Base-by-base conservation (phyloP, 345 rosid genomes). In the Bruguiera gymnorhiza region DNA sequence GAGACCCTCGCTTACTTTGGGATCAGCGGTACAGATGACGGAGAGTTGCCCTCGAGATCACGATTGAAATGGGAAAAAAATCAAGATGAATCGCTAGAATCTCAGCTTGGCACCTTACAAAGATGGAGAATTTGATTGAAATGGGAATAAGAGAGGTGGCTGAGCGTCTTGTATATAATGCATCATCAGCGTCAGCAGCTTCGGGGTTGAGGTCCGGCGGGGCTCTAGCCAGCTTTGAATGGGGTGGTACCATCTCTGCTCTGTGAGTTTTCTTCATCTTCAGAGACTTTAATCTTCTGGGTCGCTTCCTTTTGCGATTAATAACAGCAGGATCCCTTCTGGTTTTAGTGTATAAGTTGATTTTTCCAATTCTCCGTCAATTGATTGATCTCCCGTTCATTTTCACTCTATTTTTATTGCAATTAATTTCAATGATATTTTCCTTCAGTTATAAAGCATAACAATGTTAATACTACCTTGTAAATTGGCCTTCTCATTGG, bases 161-260 rank as follows among this genome's bases (percentile, higher is more conserved):
- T 48, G 24, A 64, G 30, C 64, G 52, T 67, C 16, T 71, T 37
- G 20, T 61, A 1, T 57, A 43, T 56, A 55, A 63, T 46, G 30
- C 70, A 23, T 11, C 65, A 6, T 26, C 32, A 16, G n/a, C 13
- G 15, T 27, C 53, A 10, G 60, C 65, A 29, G 13, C 16, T 20
- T 20, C 58, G 3, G 67, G 69, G n/a, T 36, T 29, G 58, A 63
- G 62, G 59, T 72, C 80, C 63, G 65, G 73, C 65, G 65, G 66
- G 15, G 73, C 7, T 62, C 72, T 55, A 48, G 67, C 70, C 31
- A 59, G 60, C 63, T 83, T 80, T 53, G 80, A 83, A 31, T 82
- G 85, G 85, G 83, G 79, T 60, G 85, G 82, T 39, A 72, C 86
- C 69, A 67, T 80, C 53, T 70, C 72, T 7, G 83, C 88, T 31